phyloP scores from a whole-genome alignment of 345 rosid species.

The Eutrema heterophyllum region DNA sequence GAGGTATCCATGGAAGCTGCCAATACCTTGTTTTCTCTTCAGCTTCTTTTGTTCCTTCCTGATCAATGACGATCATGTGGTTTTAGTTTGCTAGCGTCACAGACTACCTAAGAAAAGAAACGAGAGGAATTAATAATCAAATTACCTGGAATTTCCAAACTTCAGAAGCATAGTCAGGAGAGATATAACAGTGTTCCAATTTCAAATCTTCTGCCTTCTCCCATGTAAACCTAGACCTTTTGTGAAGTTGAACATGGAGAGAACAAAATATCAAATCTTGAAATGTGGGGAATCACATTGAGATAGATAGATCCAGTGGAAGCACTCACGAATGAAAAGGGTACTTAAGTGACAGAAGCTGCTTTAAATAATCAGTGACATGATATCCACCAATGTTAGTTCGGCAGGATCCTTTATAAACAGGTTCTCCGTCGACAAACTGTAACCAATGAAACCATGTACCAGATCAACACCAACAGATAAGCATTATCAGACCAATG shows the following conservation, averaged over 20 bases:
- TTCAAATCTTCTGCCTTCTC: slow-evolving; percentile 97
- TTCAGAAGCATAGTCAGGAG: slow-evolving; percentile 71
- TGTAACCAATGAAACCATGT: slow-evolving; percentile 29
- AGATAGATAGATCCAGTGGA: slow-evolving; percentile 1
- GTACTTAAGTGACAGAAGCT: slow-evolving; percentile 86
- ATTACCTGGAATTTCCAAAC: slow-evolving; percentile 69
- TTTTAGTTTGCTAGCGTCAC: not conserved
- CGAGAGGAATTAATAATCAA: not conserved
- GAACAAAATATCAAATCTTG: slow-evolving; percentile 1
- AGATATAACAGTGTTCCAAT: slow-evolving; percentile 89
- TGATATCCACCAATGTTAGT: slow-evolving; percentile 93
- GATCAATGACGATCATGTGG: slow-evolving; percentile 27
- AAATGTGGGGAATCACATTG: slow-evolving; percentile 4
- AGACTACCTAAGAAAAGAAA: not conserved
- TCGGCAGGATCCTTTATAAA: slow-evolving; percentile 71
- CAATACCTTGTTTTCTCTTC: slow-evolving; percentile 84
- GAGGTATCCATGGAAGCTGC: slow-evolving; percentile 98
- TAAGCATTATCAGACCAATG: slow-evolving; percentile 1
- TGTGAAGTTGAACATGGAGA: not conserved
- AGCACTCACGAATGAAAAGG: slow-evolving; percentile 81
- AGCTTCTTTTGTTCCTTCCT: slow-evolving; percentile 87
- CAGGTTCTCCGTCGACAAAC: slow-evolving; percentile 87
- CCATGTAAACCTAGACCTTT: slow-evolving; percentile 79
- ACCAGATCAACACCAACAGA: not conserved
- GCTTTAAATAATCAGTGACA: slow-evolving; percentile 85